A percentile compares a stretch with the other conserved stretches of the same genome.
phyloP scores from a whole-genome alignment of 2,329 filamentous ascomycete genomes.

The Nothomitra cinnamomea region DNA sequence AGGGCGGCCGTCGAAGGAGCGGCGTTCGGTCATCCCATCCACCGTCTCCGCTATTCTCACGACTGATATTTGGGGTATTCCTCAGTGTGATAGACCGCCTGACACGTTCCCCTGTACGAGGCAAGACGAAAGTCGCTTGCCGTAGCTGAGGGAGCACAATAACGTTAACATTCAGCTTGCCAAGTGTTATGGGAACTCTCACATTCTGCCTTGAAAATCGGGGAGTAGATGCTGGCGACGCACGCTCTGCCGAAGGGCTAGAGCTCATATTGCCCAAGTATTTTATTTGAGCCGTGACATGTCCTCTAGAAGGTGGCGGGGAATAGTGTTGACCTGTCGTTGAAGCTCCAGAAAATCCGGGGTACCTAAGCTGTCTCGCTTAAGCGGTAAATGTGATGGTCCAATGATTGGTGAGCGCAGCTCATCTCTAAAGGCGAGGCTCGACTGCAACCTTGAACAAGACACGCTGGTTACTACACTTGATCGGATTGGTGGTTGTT shows the following conservation, averaged over 20 bases:
- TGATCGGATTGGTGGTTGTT: no score
- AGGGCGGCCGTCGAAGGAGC: background rate
- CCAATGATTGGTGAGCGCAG: no score
- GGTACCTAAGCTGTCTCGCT: no score
- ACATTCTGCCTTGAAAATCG: background rate
- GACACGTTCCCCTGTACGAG: slow-evolving; percentile 4
- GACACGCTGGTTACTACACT: no score
- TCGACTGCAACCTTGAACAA: no score
- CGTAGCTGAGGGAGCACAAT: background rate
- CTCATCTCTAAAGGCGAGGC: no score
- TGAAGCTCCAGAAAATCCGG: no score
- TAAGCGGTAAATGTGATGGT: no score
- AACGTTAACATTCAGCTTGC: background rate
- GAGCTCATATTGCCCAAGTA: background rate
- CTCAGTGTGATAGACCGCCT: slow-evolving; percentile 4
- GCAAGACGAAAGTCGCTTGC: slow-evolving; percentile 4
- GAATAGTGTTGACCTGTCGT: no score
- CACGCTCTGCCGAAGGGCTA: background rate
- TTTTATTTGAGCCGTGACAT: background rate
- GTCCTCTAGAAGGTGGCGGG: no score
- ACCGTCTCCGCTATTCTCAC: background rate
- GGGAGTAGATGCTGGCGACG: background rate
- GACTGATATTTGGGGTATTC: background rate
- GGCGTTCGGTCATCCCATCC: background rate
- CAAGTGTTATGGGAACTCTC: background rate